Evolutionary conservation across 2,329 filamentous ascomycete species (phyloP).

Genomic region (Ceratocystis diversiconidia): DNA sequence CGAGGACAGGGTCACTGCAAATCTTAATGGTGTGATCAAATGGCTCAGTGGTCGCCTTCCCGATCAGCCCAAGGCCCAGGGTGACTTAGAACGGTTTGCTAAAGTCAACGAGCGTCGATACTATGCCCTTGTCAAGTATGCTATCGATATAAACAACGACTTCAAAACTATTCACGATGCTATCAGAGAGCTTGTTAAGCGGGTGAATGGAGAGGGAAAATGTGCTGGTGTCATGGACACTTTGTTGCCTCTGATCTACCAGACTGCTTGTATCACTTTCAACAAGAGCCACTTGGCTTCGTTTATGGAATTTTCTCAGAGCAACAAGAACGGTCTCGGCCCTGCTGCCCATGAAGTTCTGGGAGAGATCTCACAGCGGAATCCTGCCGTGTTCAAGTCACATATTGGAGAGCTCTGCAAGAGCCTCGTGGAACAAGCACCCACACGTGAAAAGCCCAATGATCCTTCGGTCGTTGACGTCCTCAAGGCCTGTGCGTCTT

Average conservation of each 20-base stretch:
- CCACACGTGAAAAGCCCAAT: slow-evolving; percentile 51
- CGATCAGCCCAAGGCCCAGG: slow-evolving; percentile 54
- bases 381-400: slow-evolving; percentile 81
- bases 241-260: slow-evolving; percentile 67
- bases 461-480: slow-evolving; percentile 71
- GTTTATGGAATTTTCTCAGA: slow-evolving; percentile 77
- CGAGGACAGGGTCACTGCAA: slow-evolving; percentile 52
- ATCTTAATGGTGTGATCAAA: slow-evolving; percentile 57
- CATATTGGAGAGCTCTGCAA: slow-evolving; percentile 87
- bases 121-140: slow-evolving; percentile 79
- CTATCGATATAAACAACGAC: slow-evolving; percentile 72
- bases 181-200: slow-evolving; percentile 76
- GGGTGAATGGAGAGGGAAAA: slow-evolving; percentile 40
- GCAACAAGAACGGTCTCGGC: slow-evolving; percentile 64
- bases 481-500: slow-evolving; percentile 84
- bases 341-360: slow-evolving; percentile 74
- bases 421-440: slow-evolving; percentile 67
- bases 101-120: slow-evolving; percentile 79
- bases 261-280: slow-evolving; percentile 71
- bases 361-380: slow-evolving; percentile 78
- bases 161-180: slow-evolving; percentile 84
- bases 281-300: slow-evolving; percentile 87
- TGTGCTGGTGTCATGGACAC: slow-evolving; percentile 58
- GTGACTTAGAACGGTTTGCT: slow-evolving; percentile 78
- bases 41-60: slow-evolving; percentile 63